Evolutionary conservation across 805 yeast genomes (phyloP).

Genomic region (Nakazawaea wyomingensis): DNA sequence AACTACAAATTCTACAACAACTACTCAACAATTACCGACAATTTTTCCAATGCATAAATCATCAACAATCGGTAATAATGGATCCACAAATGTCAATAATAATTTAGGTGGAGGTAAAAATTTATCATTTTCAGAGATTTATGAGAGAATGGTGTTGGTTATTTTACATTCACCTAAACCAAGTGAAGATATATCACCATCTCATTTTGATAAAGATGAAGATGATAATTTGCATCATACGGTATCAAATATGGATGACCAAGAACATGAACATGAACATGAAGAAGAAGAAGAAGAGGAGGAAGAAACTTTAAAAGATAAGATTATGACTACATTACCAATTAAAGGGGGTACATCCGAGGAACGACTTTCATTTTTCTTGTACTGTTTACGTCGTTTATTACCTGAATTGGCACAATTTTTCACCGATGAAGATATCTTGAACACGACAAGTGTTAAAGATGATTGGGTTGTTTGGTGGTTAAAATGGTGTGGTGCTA

Average conservation of each 20-base stretch:
- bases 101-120: slow-evolving; percentile 17
- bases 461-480: slow-evolving; percentile 95
- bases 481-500: slow-evolving; percentile 87
- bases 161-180: slow-evolving; percentile 68
- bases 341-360: slow-evolving; percentile 60
- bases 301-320: slow-evolving; percentile 17
- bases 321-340: slow-evolving; percentile 35
- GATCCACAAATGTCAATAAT: not conserved
- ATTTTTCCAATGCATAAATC: no score
- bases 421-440: slow-evolving; percentile 74
- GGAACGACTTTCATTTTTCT: slow-evolving; percentile 63
- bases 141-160: slow-evolving; percentile 71
- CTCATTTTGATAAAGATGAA: no score
- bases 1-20: slow-evolving; percentile 6
- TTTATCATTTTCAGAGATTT: slow-evolving; percentile 61
- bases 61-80: not conserved
- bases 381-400: slow-evolving; percentile 52
- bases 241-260: not conserved
- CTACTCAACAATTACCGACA: slow-evolving; percentile 13
- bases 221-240: no score
- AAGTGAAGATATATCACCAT: slow-evolving; percentile 4
- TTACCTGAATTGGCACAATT: slow-evolving; percentile 75
- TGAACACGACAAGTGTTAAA: slow-evolving; percentile 54
- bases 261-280: not conserved
- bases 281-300: slow-evolving; percentile 15